These are phyloP conservation scores for Entamoeba dispar DNA, from an alignment of 208 protist genomes.

Conservation along the genomic window DNA sequence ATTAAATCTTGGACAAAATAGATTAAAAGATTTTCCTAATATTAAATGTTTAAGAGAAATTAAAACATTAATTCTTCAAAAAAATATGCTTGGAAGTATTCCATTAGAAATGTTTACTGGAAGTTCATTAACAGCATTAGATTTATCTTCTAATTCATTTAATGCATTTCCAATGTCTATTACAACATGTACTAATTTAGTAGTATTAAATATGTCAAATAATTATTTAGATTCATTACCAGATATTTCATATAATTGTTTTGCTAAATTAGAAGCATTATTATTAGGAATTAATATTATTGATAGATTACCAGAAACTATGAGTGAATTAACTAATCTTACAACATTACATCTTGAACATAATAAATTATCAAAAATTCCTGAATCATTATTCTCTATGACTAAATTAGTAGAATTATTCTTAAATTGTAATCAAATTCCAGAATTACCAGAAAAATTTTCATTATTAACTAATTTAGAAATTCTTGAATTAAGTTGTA, in stretches of 20 bases:
- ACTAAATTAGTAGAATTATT: background rate
- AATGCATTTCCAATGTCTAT: background rate
- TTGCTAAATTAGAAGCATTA: too few relatives aligned
- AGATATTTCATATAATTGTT: too few relatives aligned
- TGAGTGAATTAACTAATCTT: too few relatives aligned
- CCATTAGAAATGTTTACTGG: too few relatives aligned
- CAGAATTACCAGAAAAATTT: background rate
- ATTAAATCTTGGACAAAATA: too few relatives aligned
- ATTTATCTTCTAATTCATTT: background rate
- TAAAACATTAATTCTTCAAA: too few relatives aligned
- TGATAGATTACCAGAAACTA: background rate
- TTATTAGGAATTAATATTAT: background rate
- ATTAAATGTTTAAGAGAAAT: too few relatives aligned
- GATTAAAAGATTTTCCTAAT: too few relatives aligned
- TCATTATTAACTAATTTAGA: background rate
- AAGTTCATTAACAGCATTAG: background rate
- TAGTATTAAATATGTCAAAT: background rate
- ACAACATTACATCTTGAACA: background rate
- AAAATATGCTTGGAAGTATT: too few relatives aligned
- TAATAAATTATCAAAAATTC: background rate
- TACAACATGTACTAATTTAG: background rate
- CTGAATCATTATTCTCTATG: background rate
- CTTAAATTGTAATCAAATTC: background rate
- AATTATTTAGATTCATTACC: too few relatives aligned
- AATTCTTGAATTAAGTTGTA: background rate